Percentiles rank a stretch among this genome's conserved stretches.
phyloP scores from a whole-genome alignment of 2,329 filamentous ascomycete species.

The Fusarium siculi region DNA sequence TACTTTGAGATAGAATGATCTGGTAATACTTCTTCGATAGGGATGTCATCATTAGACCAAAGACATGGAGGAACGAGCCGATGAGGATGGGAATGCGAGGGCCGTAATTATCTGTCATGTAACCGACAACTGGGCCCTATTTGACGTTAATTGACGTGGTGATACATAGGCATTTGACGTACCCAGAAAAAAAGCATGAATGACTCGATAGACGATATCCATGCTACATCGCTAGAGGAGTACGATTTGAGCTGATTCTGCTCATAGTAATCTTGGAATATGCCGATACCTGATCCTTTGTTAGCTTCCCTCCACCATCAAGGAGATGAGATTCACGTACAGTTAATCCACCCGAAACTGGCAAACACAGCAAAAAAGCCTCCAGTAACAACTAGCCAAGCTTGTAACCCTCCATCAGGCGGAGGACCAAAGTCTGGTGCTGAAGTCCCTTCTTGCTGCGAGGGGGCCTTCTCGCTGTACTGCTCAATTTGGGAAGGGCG shows the following conservation, averaged over 20 bases:
- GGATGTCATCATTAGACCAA: constrained; percentile 72
- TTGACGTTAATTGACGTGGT: too few species aligned
- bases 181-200: constrained; percentile 25
- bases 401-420: constrained; percentile 4
- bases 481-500: not conserved
- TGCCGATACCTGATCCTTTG: not conserved
- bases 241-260: constrained; percentile 3
- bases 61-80: constrained; percentile 67
- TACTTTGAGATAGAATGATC: constrained; percentile 53
- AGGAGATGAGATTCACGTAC: accelerated
- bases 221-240: constrained; percentile 3
- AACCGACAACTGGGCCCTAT: constrained; percentile 68
- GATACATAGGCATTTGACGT: too few species aligned
- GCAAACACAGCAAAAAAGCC: constrained; percentile 10
- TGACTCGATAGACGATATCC: constrained; percentile 13
- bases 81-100: constrained; percentile 65
- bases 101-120: constrained; percentile 71
- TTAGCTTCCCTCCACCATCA: not conserved
- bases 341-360: constrained; percentile 21
- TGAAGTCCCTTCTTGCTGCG: accelerated
- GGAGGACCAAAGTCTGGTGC: not conserved
- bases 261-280: constrained; percentile 14
- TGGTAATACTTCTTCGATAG: constrained; percentile 56
- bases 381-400: not conserved
- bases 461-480: not conserved